Percentiles rank a stretch among this genome's conserved stretches.
phyloP scores from a whole-genome alignment of 805 yeast genomes.

The Lipomyces orientalis region DNA sequence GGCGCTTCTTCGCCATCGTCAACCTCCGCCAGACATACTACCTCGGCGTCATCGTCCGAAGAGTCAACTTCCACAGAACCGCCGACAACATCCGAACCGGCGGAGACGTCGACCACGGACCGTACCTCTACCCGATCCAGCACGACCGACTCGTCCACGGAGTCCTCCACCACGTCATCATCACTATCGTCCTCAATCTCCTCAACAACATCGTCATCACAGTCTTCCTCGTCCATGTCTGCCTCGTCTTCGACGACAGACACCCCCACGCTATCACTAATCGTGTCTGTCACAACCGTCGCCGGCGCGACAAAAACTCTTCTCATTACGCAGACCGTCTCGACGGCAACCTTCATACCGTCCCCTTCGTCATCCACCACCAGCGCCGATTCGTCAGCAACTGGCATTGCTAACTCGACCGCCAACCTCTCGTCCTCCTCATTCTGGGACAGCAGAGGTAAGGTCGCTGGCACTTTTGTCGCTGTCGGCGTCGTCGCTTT shows the following conservation, averaged over 20 bases:
- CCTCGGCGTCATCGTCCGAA: background rate
- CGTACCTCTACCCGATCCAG: constrained; percentile 32
- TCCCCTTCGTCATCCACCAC: constrained; percentile 14
- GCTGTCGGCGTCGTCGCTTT: constrained; percentile 72
- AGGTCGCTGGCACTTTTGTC: constrained; percentile 84
- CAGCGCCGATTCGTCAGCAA: background rate
- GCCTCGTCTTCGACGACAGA: constrained; percentile 33
- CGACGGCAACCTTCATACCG: constrained; percentile 27
- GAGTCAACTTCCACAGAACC: constrained; percentile 2
- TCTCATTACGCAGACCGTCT: constrained; percentile 32
- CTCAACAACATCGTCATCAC: constrained; percentile 11
- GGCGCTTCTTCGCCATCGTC: constrained; percentile 29
- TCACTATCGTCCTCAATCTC: constrained; percentile 7
- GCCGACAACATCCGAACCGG: background rate
- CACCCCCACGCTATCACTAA: constrained; percentile 24
- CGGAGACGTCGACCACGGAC: background rate
- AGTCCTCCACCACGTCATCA: constrained; percentile 1
- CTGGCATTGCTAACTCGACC: constrained; percentile 24
- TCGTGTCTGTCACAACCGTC: constrained; percentile 42
- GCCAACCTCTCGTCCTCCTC: constrained; percentile 43
- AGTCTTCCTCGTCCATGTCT: constrained; percentile 7
- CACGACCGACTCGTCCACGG: constrained; percentile 31
- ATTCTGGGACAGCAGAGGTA: constrained; percentile 72
- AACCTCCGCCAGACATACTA: constrained; percentile 10
- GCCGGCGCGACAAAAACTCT: constrained; percentile 39